Conservation (phyloP, 371 early-diverging fungal species). For the Apophysomyces variabilis region DNA sequence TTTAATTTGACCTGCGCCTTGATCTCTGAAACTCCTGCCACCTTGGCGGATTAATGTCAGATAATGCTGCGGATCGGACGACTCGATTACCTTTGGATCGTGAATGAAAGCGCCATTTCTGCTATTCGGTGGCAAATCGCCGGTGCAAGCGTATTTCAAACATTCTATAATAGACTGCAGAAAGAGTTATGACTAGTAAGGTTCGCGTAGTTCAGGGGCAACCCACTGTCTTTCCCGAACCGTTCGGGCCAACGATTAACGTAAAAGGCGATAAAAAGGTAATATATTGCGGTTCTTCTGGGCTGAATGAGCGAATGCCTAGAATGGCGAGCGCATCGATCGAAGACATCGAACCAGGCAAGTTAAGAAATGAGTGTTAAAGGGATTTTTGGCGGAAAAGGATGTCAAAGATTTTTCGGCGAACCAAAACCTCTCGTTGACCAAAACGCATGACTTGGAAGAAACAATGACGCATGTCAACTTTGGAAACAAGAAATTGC, state of each 20-base stretch:
- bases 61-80: neutral
- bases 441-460: too few species aligned
- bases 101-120: constrained; percentile 95
- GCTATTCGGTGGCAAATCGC: constrained; percentile 94
- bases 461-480: too few species aligned
- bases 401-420: too few species aligned
- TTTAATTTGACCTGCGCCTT: constrained; percentile 94
- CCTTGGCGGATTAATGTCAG: constrained; percentile 45
- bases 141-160: constrained; percentile 97
- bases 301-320: constrained; percentile 97
- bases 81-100: constrained; percentile 87
- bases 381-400: neutral
- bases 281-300: constrained; percentile 79
- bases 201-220: constrained; percentile 17
- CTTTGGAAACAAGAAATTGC: too few species aligned
- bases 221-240: constrained; percentile 95
- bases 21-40: constrained; percentile 84
- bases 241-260: constrained; percentile 98
- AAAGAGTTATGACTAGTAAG: neutral
- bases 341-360: constrained; percentile 59
- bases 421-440: too few species aligned
- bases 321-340: constrained; percentile 83
- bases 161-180: constrained; percentile 96
- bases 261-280: constrained; percentile 96
- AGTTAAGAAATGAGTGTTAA: neutral